phyloP scores from a whole-genome alignment of 495 filamentous ascomycete species.

The Hypoxylon intermedium region DNA sequence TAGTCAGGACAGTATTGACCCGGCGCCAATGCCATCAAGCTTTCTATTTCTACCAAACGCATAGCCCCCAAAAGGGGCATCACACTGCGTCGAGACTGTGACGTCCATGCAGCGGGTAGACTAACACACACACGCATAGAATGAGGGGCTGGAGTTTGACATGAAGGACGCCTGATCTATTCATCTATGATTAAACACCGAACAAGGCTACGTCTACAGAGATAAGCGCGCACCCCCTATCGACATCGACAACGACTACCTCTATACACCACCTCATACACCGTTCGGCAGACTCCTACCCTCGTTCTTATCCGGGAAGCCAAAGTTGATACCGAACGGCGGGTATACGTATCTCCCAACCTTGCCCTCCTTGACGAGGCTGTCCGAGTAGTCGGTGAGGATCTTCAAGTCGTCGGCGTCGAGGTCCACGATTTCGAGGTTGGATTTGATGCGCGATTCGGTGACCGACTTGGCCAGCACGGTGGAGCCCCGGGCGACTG shows the following conservation, averaged over 20 bases:
- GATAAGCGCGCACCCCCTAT: neutral
- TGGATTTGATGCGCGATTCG: slow-evolving; percentile 74
- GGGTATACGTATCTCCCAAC: slow-evolving; percentile 78
- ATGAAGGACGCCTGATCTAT: neutral
- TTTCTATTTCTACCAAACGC: no score
- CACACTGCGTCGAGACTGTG: no score
- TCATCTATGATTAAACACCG: neutral
- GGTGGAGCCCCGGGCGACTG: slow-evolving; percentile 73
- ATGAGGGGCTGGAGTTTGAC: no score
- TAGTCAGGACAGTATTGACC: no score
- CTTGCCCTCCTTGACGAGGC: slow-evolving; percentile 65
- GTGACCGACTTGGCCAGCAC: slow-evolving; percentile 84
- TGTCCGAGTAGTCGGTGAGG: slow-evolving; percentile 65
- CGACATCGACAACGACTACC: neutral
- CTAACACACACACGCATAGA: no score
- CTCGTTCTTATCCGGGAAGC: slow-evolving; percentile 74
- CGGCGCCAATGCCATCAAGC: no score
- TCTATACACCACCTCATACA: slow-evolving; percentile 15
- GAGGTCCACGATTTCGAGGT: slow-evolving; percentile 71
- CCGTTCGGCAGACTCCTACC: slow-evolving; percentile 40
- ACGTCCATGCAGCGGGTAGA: no score
- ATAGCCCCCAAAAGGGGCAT: no score
- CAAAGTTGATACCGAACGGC: slow-evolving; percentile 77
- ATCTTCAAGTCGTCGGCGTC: slow-evolving; percentile 70
- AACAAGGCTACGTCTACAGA: slow-evolving; percentile 1